Base-by-base conservation (phyloP, 2,329 filamentous ascomycete genomes). In the Paraphoma sp. region DNA sequence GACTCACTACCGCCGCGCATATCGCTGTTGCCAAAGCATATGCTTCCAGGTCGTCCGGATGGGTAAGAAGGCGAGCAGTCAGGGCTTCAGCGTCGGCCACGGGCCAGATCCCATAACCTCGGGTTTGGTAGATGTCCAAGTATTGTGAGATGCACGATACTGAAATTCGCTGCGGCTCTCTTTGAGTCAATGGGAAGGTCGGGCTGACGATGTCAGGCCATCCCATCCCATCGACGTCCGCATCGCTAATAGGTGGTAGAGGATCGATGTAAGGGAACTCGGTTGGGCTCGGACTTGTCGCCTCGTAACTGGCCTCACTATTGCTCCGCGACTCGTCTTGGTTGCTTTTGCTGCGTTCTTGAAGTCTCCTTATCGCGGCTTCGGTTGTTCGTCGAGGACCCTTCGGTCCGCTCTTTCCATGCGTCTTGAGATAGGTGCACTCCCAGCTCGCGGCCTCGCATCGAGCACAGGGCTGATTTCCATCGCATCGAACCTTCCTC, bases 381-480 rank as follows among this genome's bases (percentile, higher is more conserved):
- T 74, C 72, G 1, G 72, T 75, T 3, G 69, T 74, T 45, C 72
- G 62, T 7, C 72, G 67, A 29, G 72, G 72, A 45, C 72, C 72
- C 51, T 75, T 75, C 10, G 72, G 72, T 17, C 72, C 72, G 29
- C 71, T 74, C 54, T 75, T 75, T 9, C 71, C 71, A 51, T 74
- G 72, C 3, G 70, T 74, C 51, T 75, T 75, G 41, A 75, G 63
- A 56, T 72, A 75, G 28, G 72, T 75, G 54, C 72, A 75, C 43
- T 73, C 72, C 71, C 71, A 75, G n/a, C 67, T 70, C 30, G 72
- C 72, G 16, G 70, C 70, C 38, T 64, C 59, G 50, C 73, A 75
- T 42, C 72, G 64, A 18, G 68, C 67, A 53, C 73, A 75, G 30
- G 73, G 73, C 48, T 70, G 66, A 30, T 70, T 70, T 46, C 73